Evolutionary conservation across 225 moss, liverwort and hornwort species (phyloP).

Genomic region (Straminergon stramineum): DNA sequence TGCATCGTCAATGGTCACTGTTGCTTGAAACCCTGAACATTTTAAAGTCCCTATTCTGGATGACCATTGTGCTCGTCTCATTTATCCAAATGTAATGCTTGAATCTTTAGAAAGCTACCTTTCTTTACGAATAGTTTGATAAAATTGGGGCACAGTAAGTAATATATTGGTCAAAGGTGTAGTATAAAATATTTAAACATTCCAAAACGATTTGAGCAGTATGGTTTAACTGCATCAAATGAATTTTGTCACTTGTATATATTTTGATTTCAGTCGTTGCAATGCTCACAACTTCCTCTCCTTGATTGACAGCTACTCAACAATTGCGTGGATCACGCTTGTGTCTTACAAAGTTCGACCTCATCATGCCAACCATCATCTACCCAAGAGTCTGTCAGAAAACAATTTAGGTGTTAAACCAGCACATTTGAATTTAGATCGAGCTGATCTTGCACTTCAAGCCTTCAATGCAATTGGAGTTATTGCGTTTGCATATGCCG

Average conservation of each 20-base stretch:
- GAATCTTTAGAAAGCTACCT: not conserved
- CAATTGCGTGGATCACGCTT: not conserved
- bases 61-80: not conserved
- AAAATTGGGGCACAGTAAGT: not conserved
- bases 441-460: not conserved
- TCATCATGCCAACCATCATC: fast-evolving
- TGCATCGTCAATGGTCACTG: not conserved
- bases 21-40: not conserved
- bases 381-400: fast-evolving
- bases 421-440: fast-evolving
- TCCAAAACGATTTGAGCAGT: not conserved
- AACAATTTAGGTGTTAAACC: fast-evolving
- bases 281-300: not conserved
- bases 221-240: too few species aligned
- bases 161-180: not conserved
- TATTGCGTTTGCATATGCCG: not conserved
- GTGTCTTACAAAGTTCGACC: fast-evolving
- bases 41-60: not conserved
- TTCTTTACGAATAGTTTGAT: not conserved
- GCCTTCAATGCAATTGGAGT: not conserved
- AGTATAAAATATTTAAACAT: not conserved
- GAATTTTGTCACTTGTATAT: not conserved
- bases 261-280: not conserved
- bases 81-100: not conserved
- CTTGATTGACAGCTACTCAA: not conserved